These are phyloP conservation scores for Lipomyces chichibuensis DNA, from an alignment of 805 yeast species.

Conservation along the genomic window DNA sequence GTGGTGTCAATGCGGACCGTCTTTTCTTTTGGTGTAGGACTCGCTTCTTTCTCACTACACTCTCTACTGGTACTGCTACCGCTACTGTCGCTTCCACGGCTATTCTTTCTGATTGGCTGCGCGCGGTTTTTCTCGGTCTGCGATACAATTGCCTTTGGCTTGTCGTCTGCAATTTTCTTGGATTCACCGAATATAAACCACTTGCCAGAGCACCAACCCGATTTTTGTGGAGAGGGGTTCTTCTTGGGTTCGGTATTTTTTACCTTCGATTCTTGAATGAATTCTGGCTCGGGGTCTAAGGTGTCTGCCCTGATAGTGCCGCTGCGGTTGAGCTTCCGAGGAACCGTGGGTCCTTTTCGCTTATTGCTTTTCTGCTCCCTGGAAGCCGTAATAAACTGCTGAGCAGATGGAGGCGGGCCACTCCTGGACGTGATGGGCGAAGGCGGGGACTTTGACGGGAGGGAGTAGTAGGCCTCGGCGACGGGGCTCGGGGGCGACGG, in stretches of 20 bases:
- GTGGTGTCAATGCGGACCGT: not conserved
- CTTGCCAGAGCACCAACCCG: conserved; percentile 5
- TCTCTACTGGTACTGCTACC: conserved; percentile 9
- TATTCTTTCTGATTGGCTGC: not conserved
- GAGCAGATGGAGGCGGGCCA: conserved; percentile 1
- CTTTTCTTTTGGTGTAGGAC: conserved; percentile 6
- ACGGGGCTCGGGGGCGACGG: conserved; percentile 2
- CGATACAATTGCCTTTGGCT: not conserved
- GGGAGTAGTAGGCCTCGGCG: conserved; percentile 23
- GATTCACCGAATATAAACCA: conserved; percentile 8
- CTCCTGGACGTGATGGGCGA: conserved; percentile 20
- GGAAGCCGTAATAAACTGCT: not conserved
- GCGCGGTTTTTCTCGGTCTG: not conserved
- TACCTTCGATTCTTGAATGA: not conserved
- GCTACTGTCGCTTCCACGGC: conserved; percentile 18
- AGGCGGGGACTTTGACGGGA: conserved; percentile 31
- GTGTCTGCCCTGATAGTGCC: conserved; percentile 21
- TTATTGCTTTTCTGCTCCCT: not conserved
- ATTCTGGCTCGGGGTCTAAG: conserved; percentile 13
- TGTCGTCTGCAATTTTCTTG: not conserved
- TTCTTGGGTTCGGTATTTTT: conserved; percentile 1
- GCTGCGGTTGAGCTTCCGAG: conserved; percentile 23
- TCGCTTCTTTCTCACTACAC: conserved; percentile 9
- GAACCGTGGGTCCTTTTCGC: conserved; percentile 7
- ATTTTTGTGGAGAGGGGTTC: conserved; percentile 8